Base-by-base conservation (phyloP, 345 rosid genomes). In the Brassica incana region DNA sequence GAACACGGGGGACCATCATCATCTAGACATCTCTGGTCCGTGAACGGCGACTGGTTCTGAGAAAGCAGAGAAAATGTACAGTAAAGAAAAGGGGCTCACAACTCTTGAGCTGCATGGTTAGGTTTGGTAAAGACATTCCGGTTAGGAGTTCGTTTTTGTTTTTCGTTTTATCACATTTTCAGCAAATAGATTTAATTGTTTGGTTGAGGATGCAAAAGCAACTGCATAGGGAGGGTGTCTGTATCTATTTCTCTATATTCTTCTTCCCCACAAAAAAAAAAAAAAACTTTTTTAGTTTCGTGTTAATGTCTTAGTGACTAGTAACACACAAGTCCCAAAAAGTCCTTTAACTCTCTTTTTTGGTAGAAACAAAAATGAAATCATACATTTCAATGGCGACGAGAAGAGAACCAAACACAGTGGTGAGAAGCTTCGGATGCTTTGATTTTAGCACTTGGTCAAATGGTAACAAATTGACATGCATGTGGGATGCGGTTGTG, bases 1-100 rank as follows among this genome's bases (percentile, higher is more conserved):
- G 99, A 96, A 84, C 98, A 93, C 14, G 98, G 99, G 27, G 90
- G 87, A 59, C 91, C 81, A 2, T 72, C 77, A 14, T 76, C 84
- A 8, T 71, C 83, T 7, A 81, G 80, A 76, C 77, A 75, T 50
- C 58, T 76, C 48, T 76, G 83, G 83, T 64, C 83, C 4, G 80
- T 68, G 8, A 80, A 69, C 56, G 73, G 77, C 5, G 80, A 76
- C 48, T 81, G 80, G 83, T 62, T 59, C 63, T 81, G 59, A 81
- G 75, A 63, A 75, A 63, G 30, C 67, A 59, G 18, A 59, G 18
- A 50, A 73, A 63, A 27, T 80, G 83, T 80, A 80, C 75, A 80
- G 83, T 50, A 59, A 68, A 74, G 70, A 77, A 20, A 23, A n/a
- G 62, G 78, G 78, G 76, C 67, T 74, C 75, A 80, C 61, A 40